Conservation (phyloP, 2,329 filamentous ascomycete genomes). For the Rutstroemia sydowiana region DNA sequence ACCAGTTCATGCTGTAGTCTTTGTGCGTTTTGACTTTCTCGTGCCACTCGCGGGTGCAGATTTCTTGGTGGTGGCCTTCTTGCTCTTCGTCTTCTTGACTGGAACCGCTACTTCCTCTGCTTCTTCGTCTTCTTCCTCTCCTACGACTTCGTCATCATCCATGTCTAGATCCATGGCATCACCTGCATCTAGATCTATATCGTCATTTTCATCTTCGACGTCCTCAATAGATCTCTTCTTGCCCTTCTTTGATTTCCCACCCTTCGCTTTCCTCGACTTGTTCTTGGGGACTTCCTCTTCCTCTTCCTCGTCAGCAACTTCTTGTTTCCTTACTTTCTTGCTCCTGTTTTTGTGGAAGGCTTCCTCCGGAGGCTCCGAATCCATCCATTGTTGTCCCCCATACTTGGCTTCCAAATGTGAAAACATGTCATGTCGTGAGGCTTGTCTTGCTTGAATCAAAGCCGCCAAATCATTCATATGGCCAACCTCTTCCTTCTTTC, state of each 20-base stretch:
- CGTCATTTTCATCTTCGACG: neutral
- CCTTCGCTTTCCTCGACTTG: neutral
- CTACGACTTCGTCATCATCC: conserved; percentile 1
- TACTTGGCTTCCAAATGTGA: conserved; percentile 75
- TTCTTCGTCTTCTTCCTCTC: neutral
- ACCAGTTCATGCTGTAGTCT: neutral
- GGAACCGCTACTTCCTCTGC: neutral
- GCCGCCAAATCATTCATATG: conserved; percentile 55
- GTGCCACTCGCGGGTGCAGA: neutral
- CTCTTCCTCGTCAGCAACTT: conserved; percentile 7
- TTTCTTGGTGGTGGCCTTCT: conserved; percentile 1
- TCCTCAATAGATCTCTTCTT: neutral
- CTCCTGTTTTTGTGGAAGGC: conserved; percentile 39
- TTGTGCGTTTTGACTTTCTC: conserved; percentile 3
- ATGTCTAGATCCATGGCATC: no score
- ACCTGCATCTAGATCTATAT: no score
- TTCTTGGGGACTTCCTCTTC: neutral
- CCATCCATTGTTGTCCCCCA: conserved; percentile 45
- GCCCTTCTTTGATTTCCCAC: neutral
- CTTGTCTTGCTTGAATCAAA: conserved; percentile 65
- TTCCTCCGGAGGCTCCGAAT: conserved; percentile 57
- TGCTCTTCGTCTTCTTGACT: neutral
- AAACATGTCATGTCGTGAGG: conserved; percentile 57
- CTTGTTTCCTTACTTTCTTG: conserved; percentile 34
- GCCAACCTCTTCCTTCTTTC: conserved; percentile 32